Base-by-base conservation (phyloP, 2,329 filamentous ascomycete genomes). In the Botrytis tulipae region DNA sequence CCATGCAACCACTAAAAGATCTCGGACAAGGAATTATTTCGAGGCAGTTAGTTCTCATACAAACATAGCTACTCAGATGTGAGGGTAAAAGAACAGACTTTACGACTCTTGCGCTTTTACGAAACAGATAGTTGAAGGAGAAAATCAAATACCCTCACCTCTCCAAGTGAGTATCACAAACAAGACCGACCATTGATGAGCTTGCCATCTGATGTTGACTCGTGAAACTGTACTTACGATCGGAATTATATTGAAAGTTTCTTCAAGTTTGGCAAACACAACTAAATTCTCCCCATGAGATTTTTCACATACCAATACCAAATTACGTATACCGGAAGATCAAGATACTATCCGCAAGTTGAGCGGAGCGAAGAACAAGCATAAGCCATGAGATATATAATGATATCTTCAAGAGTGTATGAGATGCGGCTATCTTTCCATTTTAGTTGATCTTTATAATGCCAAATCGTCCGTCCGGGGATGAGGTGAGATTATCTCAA, bases 1-100 rank as follows among this genome's bases (percentile, higher is more conserved):
- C 0, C 4, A 51, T 6, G 48, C 3, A 6, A 5, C 1, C 48
- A n/a, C 10, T 2, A 51, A 1, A 6, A 12, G 4, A 51, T n/a
- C 48, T 51, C 10, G 4, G 12, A 10, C 48, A 3, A 51, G n/a
- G 25, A 51, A 51, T 25, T 51, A 12, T 51, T n/a, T n/a, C 25
- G 3, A 51, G 1, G 8, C 48, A 51, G 10, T n/a, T 4, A n/a
- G 25, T n/a, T 51, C 6, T 3, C 48, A 51, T n/a, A 0, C 48
- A 51, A 20, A 54, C 5, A 54, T n/a, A n/a, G 25, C 25, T 16
- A 51, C 12, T 25, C 12, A n/a, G 12, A 54, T 16, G 0, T n/a
- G 0, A 54, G 48, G 48, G 9, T 7, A 2, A 9, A 59, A 59
- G 57, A 12, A 22, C 1, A 16, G 7, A 4, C 0, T 7, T 35